Evolutionary conservation across 306 rosid species (phyloP).

Genomic region (Chamaecrista fasciculata): DNA sequence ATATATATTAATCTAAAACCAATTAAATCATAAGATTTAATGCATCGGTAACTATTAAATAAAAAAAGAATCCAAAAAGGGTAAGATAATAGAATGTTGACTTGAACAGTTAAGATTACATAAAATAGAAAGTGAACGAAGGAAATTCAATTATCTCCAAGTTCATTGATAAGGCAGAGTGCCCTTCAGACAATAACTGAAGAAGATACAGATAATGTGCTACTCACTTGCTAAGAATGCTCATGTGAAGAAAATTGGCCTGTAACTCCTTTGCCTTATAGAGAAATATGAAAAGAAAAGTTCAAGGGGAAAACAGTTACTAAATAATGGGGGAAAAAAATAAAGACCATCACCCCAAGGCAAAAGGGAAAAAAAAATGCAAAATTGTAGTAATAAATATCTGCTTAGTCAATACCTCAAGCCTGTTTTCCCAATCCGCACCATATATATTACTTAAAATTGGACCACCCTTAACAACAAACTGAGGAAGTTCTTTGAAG

Average conservation of each 20-base stretch:
- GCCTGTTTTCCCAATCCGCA: slow-evolving; percentile 88
- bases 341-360: background rate
- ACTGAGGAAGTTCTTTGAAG: slow-evolving; percentile 95
- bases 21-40: background rate
- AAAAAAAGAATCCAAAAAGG: background rate
- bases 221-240: slow-evolving; percentile 23
- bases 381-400: slow-evolving; percentile 19
- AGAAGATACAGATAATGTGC: background rate
- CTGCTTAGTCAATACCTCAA: slow-evolving; percentile 57
- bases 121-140: background rate
- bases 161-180: background rate
- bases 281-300: slow-evolving; percentile 4
- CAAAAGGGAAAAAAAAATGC: background rate
- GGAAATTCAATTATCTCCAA: background rate
- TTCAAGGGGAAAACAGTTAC: background rate
- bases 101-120: background rate
- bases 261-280: slow-evolving; percentile 41
- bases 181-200: background rate
- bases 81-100: background rate
- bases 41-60: background rate
- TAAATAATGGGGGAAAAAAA: slow-evolving; percentile 14
- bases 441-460: slow-evolving; percentile 68
- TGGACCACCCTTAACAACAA: slow-evolving; percentile 82
- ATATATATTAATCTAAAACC: background rate
- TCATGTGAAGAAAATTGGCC: slow-evolving; percentile 1